Evolutionary conservation across 495 filamentous ascomycete genomes (phyloP), one percentile per base, ranked within the genome.

Genomic region (Schizothecium vesticola): DNA sequence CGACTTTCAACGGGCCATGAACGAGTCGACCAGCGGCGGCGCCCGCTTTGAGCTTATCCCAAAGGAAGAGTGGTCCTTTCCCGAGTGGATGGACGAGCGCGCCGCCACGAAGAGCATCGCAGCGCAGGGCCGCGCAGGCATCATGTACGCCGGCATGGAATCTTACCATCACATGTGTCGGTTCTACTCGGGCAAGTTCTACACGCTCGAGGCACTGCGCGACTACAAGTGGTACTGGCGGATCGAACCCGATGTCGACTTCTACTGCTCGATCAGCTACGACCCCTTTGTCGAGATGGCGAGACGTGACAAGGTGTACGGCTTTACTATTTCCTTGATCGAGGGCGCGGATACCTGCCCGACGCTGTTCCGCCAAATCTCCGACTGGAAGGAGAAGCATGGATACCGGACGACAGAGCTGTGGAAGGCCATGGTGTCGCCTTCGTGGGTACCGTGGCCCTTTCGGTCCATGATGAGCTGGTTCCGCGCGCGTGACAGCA

Each of bases 81-180:
- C 95, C 8, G 88, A 92, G 64, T 94, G 91, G 91, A 91, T 94
- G 66, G 90, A 97, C 76, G 79, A 83, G 26, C 87, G 89, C 64
- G 89, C 90, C 31, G 95, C 94, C 62, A 89, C 87, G 76, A 89
- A 94, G 77, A 92, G 91, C 51, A 92, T 99, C 70, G 83, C 87
- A 56, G 88, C 90, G 75, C 95, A 97, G 76, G 94, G 92, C 63
- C 89, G 94, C 78, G 84, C 84, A 59, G 94, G 93, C 29, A 94
- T 99, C 72, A 90, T 96, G 87, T 97, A 99, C 74, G 95, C 92
- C 74, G 95, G 94, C n/a, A 95, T 97, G 89, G 95, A 97, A 77
- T 94, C 91, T 76, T 99, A 99, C 75, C 95, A 99, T 76, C 92
- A 97, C 81, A 96, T 96, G 92, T 96, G 92, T 77, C 86, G 95